Evolutionary conservation across 441 rosid species (phyloP).

Genomic region (Raphanus hybrid): DNA sequence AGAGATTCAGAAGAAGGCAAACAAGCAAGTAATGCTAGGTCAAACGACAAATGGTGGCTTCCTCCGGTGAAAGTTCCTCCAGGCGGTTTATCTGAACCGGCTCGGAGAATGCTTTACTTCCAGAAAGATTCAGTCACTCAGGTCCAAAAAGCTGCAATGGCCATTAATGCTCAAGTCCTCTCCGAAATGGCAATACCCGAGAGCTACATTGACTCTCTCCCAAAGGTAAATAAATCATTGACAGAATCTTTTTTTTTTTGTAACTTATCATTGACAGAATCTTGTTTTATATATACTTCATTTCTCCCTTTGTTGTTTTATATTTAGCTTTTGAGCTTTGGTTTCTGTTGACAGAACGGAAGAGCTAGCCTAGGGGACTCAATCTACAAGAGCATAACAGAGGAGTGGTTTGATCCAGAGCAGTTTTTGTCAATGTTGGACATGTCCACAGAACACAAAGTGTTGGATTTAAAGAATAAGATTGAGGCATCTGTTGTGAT

Average conservation of each 20-base stretch:
- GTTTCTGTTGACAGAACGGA: conserved; percentile 48
- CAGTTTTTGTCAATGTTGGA: conserved; percentile 56
- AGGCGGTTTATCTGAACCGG: conserved; percentile 70
- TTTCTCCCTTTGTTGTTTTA: neutral
- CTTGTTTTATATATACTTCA: neutral
- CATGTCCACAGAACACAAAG: conserved; percentile 63
- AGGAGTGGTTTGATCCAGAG: conserved; percentile 63
- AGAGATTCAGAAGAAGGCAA: conserved; percentile 76
- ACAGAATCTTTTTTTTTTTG: too few relatives aligned
- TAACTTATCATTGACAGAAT: neutral
- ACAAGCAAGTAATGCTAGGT: conserved; percentile 48
- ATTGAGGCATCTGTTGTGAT: conserved; percentile 67
- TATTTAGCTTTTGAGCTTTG: neutral
- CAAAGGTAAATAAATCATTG: conserved; percentile 61
- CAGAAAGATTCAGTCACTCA: conserved; percentile 94
- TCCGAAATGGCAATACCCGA: conserved; percentile 95
- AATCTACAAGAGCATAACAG: conserved; percentile 65
- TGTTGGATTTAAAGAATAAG: conserved; percentile 62
- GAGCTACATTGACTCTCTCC: conserved; percentile 90
- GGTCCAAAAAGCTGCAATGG: conserved; percentile 97
- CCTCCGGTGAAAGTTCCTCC: conserved; percentile 85
- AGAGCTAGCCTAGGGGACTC: conserved; percentile 63
- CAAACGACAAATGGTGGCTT: conserved; percentile 97
- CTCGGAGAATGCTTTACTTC: conserved; percentile 73
- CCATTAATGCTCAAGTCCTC: conserved; percentile 91